These are phyloP conservation scores for Ganoderma multipileum DNA, from an alignment of 1,284 basidiomycete species.

Conservation along the genomic window DNA sequence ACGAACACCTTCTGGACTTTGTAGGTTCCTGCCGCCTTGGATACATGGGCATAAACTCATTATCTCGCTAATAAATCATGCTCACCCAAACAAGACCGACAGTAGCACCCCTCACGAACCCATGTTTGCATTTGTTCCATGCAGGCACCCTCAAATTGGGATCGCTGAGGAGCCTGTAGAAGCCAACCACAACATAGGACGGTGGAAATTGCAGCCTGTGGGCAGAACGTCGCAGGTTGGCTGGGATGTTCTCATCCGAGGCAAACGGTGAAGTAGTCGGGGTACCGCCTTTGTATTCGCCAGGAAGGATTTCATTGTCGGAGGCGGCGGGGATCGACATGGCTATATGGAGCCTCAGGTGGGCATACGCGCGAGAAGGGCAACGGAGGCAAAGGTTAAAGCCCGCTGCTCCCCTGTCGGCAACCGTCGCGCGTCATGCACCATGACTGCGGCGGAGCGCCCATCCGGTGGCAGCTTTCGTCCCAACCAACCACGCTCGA, in stretches of 20 bases:
- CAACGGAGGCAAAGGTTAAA: neutral
- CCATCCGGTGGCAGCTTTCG: constrained; percentile 5
- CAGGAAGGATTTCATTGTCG: constrained; percentile 25
- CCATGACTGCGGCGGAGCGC: neutral
- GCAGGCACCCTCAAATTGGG: constrained; percentile 66
- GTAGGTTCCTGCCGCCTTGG: constrained; percentile 67
- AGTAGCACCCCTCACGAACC: constrained; percentile 60
- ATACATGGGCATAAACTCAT: neutral
- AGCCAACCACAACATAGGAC: constrained; percentile 77
- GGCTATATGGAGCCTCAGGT: neutral
- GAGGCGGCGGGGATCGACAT: constrained; percentile 2
- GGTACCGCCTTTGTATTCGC: constrained; percentile 27
- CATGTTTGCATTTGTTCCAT: constrained; percentile 81
- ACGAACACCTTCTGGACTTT: constrained; percentile 69
- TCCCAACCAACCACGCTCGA: neutral
- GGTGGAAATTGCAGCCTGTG: constrained; percentile 74
- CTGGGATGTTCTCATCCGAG: constrained; percentile 49
- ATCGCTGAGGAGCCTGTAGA: constrained; percentile 76
- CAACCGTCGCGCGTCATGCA: neutral
- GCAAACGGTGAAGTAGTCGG: constrained; percentile 24
- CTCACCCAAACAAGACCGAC: constrained; percentile 75
- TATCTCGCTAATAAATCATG: neutral
- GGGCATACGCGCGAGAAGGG: neutral
- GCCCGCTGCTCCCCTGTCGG: neutral
- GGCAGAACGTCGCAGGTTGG: constrained; percentile 54